A percentile compares a stretch with the other conserved stretches of the same genome.
Evolutionary conservation across 306 rosid species (phyloP).

Genomic region (Betula pendula): DNA sequence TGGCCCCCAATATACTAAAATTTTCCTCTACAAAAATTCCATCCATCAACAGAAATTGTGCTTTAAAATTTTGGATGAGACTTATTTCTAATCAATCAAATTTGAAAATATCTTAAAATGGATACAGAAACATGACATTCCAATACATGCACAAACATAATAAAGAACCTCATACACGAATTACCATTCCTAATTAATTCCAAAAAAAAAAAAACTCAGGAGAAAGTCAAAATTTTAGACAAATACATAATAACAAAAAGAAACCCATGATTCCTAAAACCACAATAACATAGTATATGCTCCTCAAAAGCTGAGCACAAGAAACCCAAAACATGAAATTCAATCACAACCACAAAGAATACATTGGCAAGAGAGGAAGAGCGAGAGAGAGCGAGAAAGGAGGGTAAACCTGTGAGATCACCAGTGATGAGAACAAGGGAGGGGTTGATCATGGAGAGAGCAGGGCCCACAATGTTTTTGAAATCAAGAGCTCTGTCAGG

Average conservation of each 20-base stretch:
- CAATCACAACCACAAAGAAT: not conserved
- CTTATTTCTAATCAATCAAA: not conserved
- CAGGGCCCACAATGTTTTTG: conserved; percentile 49
- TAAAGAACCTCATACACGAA: not conserved
- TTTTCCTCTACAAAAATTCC: not conserved
- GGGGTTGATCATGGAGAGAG: conserved; percentile 89
- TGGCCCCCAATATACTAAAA: not conserved
- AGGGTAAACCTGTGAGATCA: conserved; percentile 74
- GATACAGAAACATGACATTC: not conserved
- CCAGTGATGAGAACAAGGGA: conserved; percentile 92
- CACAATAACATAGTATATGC: not conserved
- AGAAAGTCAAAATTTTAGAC: not conserved
- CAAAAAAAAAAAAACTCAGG: not conserved
- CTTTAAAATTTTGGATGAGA: not conserved
- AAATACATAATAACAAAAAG: not conserved
- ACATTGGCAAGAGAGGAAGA: not conserved
- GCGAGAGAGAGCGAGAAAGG: not conserved
- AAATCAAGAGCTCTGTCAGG: conserved; percentile 78
- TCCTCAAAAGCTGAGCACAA: not conserved
- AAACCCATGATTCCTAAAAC: not conserved
- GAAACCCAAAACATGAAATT: not conserved
- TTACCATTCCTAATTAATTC: not conserved
- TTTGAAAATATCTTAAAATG: not conserved
- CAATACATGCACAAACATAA: not conserved
- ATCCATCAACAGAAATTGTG: not conserved